Base-by-base conservation (phyloP, 164 flowering plant genomes). In the Santalum album region DNA sequence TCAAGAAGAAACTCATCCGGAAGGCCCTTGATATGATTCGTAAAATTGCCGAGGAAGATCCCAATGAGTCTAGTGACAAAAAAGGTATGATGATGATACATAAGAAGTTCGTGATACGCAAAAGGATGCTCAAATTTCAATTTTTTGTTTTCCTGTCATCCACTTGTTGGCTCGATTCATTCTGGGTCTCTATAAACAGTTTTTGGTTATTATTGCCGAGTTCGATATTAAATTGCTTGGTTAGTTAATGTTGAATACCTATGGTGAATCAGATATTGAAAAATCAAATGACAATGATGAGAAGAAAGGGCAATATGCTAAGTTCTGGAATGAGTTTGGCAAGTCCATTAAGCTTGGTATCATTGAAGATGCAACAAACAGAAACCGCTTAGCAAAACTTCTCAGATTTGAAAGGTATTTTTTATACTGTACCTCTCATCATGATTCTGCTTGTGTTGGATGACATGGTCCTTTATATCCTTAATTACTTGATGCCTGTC, bases 11-110 rank as follows among this genome's bases (percentile, higher is more conserved):
- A 57, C 90, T 89, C 39, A 87, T 92, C 60, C 69, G 96, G 26
- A 89, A 92, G 76, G 96, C 96, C 40, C 92, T 92, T 70, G 96
- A 87, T 67, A 92, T 92, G 96, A 89, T 92, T 47, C 83, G 95
- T 18, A 79, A 69, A 57, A 65, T 92, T 66, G 99, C 99, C 19
- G 98, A 86, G 2, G 98, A 92, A 75, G 98, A 92, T 63, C 96
- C 96, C 38, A 91, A 92, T 54, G 98, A 92, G 69, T 60, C 81
- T 64, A 77, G 82, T 54, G 90, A 88, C 52, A 77, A 78, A 63
- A 75, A 78, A 70, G 96, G 98, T 88, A 69, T 46, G 61, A 25
- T 25, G 7, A 11, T 20, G 34, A 29, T 25, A 12, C 3, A 11
- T 15, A 11, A 25, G 14, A 39, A 47, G 6, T 7, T 23, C 11